Conservation (phyloP, 768 basidiomycete species). For the Auricularia cornea region DNA sequence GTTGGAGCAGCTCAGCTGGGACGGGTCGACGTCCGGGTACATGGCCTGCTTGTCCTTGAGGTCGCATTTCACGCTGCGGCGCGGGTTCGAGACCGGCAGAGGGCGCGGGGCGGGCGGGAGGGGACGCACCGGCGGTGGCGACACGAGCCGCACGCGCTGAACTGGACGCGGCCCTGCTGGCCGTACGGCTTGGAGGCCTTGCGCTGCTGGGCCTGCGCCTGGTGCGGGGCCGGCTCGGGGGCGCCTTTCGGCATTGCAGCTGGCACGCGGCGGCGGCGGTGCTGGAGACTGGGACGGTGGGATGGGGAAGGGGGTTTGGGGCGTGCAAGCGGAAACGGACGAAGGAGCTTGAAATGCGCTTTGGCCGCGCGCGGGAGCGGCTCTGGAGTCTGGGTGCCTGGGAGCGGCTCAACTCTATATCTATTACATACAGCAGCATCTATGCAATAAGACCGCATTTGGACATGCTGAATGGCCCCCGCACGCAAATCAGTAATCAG, state of each 20-base stretch:
- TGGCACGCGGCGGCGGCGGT: not conserved
- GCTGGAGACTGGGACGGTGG: not conserved
- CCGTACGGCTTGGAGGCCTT: not conserved
- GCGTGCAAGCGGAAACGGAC: not conserved
- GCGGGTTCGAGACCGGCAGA: not conserved
- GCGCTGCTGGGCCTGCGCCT: not conserved
- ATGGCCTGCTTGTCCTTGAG: slow-evolving; percentile 52
- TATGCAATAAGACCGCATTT: not conserved
- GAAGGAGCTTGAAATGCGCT: no score
- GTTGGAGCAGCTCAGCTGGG: slow-evolving; percentile 67
- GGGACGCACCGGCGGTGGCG: slow-evolving; percentile 66
- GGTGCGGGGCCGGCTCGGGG: not conserved
- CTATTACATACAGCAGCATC: not conserved
- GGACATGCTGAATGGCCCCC: not conserved
- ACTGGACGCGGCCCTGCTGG: slow-evolving; percentile 34
- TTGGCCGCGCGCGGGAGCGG: no score
- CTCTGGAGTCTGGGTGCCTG: no score
- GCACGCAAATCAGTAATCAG: not conserved
- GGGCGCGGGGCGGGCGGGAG: slow-evolving; percentile 9
- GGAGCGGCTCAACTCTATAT: not conserved
- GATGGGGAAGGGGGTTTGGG: not conserved
- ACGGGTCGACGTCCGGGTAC: slow-evolving; percentile 42
- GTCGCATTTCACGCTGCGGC: slow-evolving; percentile 78
- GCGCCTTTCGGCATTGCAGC: not conserved
- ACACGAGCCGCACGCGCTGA: slow-evolving; percentile 91